Evolutionary conservation across 2,329 filamentous ascomycete species (phyloP).

Genomic region (Fusarium udum): DNA sequence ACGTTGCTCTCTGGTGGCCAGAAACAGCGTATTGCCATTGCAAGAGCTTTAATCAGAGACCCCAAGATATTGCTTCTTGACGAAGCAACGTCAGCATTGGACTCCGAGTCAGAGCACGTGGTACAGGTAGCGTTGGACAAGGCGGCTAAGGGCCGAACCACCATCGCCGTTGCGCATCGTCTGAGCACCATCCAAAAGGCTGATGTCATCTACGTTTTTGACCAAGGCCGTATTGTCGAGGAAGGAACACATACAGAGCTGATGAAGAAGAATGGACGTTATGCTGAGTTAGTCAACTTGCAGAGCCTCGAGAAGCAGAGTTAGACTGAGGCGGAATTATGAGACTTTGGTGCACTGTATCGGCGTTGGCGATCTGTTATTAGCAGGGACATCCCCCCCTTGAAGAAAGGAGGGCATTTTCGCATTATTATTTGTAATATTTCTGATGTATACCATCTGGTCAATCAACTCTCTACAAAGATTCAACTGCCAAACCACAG

Average conservation of each 20-base stretch:
- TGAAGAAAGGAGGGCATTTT: not conserved
- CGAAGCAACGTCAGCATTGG: conserved; percentile 81
- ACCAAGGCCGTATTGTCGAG: conserved; percentile 87
- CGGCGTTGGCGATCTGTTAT: conserved; percentile 25
- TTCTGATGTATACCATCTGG: conserved; percentile 7
- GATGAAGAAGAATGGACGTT: conserved; percentile 75
- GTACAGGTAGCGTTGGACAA: conserved; percentile 84
- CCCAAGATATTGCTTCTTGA: conserved; percentile 87
- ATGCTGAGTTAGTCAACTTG: conserved; percentile 81
- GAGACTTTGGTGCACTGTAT: conserved; percentile 15
- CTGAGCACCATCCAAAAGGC: conserved; percentile 94
- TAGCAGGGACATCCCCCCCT: not conserved
- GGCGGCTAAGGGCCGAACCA: conserved; percentile 85
- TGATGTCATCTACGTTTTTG: conserved; percentile 96
- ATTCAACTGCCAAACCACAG: not conserved
- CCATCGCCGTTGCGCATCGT: conserved; percentile 92
- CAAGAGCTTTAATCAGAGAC: conserved; percentile 87
- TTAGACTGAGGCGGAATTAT: conserved; percentile 25
- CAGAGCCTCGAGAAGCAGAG: conserved; percentile 75
- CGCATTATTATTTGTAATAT: conserved; percentile 14
- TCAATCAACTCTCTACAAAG: conserved; percentile 16
- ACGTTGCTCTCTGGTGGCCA: conserved; percentile 88
- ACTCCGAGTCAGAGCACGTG: conserved; percentile 79
- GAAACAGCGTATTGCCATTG: conserved; percentile 94
- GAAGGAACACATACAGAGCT: conserved; percentile 80